Percentiles rank a stretch among this genome's conserved stretches.
Conservation (phyloP, 306 rosid species). For the Acacia confusa region DNA sequence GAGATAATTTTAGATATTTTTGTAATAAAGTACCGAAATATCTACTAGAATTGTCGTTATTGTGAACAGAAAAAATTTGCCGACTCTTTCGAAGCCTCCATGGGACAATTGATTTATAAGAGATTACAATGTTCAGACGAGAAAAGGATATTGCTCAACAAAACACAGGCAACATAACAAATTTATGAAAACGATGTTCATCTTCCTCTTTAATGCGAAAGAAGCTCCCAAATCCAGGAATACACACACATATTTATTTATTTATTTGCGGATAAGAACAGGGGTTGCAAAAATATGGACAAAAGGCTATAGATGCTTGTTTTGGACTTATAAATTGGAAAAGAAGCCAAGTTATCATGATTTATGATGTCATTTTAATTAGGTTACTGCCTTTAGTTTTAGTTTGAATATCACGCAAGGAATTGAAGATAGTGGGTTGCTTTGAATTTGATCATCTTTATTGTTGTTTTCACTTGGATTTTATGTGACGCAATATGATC, state of each 20-base stretch:
- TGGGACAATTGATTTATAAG: background rate
- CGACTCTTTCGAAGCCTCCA: background rate
- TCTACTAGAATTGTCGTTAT: background rate
- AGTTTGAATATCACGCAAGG: background rate
- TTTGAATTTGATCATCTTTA: background rate
- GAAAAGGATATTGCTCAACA: background rate
- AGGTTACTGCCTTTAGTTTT: background rate
- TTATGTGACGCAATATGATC: background rate
- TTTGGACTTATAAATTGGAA: background rate
- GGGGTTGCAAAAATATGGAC: background rate
- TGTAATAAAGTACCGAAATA: background rate
- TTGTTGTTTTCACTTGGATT: background rate
- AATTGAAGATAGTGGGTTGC: background rate
- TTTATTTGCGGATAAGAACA: background rate
- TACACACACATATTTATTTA: no score
- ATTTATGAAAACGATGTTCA: background rate
- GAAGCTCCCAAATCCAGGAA: background rate
- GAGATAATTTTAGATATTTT: background rate
- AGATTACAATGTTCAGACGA: background rate
- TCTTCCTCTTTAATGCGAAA: background rate
- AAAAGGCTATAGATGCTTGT: background rate
- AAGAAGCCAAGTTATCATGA: background rate
- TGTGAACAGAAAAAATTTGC: background rate
- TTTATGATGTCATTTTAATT: background rate
- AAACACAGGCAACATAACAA: background rate